A percentile compares a stretch with the other conserved stretches of the same genome.
phyloP scores from a whole-genome alignment of 2,329 filamentous ascomycete species.

The Pseudopyrenochaeta lycopersici region DNA sequence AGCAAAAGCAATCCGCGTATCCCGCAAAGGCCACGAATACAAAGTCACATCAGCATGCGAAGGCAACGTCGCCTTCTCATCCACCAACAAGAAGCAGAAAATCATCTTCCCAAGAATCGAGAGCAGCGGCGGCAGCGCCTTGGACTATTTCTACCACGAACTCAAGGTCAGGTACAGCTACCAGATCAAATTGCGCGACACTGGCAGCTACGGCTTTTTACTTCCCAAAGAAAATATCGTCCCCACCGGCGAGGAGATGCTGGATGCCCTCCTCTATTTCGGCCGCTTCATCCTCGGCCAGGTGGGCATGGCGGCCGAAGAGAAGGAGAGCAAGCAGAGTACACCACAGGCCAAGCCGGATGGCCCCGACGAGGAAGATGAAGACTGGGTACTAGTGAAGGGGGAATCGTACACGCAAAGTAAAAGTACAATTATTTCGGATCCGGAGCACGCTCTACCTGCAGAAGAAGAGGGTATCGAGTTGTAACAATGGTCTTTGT shows the following conservation, averaged over 20 bases:
- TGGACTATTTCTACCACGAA: conserved; percentile 96
- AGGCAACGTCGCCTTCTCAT: conserved; percentile 67
- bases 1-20: conserved; percentile 86
- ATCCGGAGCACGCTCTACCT: background rate
- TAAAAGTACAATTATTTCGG: background rate
- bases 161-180: conserved; percentile 84
- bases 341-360: background rate
- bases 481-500: background rate
- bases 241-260: conserved; percentile 86
- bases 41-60: conserved; percentile 85
- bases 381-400: background rate
- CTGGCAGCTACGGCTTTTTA: conserved; percentile 92
- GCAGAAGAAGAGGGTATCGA: conserved; percentile 2
- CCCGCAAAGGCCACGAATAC: conserved; percentile 73
- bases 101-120: conserved; percentile 67
- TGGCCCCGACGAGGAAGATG: conserved; percentile 3
- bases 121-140: conserved; percentile 80
- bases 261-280: conserved; percentile 83
- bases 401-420: background rate
- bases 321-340: conserved; percentile 1
- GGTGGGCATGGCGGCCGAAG: conserved; percentile 38
- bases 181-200: conserved; percentile 93
- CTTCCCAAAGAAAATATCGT: conserved; percentile 87
- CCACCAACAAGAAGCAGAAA: conserved; percentile 36
- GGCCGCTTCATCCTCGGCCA: conserved; percentile 75